Percentiles rank a stretch among this genome's conserved stretches.
Conservation (phyloP, 495 filamentous ascomycete genomes). For the Aspergillus steynii region DNA sequence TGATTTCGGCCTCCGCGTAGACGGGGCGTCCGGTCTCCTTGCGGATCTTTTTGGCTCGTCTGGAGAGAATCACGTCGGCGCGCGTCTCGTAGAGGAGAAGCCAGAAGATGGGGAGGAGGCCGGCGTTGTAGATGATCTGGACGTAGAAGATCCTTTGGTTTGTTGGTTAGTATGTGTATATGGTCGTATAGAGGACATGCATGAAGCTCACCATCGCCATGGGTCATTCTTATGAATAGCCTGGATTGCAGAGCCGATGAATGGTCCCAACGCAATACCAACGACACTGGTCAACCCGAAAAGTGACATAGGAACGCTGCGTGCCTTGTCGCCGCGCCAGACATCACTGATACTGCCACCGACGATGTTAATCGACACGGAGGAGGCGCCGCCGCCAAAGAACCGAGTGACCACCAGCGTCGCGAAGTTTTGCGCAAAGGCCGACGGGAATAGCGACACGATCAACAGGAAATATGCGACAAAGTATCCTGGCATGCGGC, state of each 20-base stretch:
- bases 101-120: slow-evolving; percentile 42
- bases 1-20: slow-evolving; percentile 37
- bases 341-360: slow-evolving; percentile 48
- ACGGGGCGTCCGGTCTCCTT: slow-evolving; percentile 54
- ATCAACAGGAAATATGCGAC: slow-evolving; percentile 49
- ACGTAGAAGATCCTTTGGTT: slow-evolving; percentile 49
- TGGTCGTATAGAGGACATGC: background rate
- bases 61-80: slow-evolving; percentile 53
- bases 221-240: slow-evolving; percentile 35
- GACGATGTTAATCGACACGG: slow-evolving; percentile 48
- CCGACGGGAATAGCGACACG: slow-evolving; percentile 49
- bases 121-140: slow-evolving; percentile 52
- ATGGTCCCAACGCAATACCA: slow-evolving; percentile 51
- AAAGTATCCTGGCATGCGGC: slow-evolving; percentile 51
- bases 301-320: slow-evolving; percentile 46
- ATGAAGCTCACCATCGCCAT: slow-evolving; percentile 43
- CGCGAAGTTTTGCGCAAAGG: slow-evolving; percentile 52
- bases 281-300: slow-evolving; percentile 45
- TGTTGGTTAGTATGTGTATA: slow-evolving; percentile 4
- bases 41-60: slow-evolving; percentile 63
- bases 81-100: slow-evolving; percentile 47
- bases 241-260: slow-evolving; percentile 43
- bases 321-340: slow-evolving; percentile 39
- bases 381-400: slow-evolving; percentile 51
- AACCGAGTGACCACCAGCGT: slow-evolving; percentile 52